Evolutionary conservation across 106 monocot genomes (phyloP), one percentile per base, ranked within the genome.

Genomic region (Xerophyta viscosa): DNA sequence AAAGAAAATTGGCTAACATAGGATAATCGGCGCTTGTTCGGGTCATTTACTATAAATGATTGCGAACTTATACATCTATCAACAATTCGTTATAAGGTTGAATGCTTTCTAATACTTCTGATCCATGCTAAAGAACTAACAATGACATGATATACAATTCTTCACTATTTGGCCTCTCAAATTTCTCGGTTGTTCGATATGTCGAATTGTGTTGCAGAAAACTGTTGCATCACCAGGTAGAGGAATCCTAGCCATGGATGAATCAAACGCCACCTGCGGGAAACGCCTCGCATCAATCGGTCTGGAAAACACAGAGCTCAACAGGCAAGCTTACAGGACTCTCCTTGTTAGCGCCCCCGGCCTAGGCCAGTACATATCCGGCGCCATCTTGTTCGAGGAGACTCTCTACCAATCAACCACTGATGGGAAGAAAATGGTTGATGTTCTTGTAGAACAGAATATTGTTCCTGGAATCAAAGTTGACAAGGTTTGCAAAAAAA

Each of bases 301-400:
- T 25, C 69, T 88, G 23, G 94, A 94, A 66, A 94, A 94, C 88
- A 94, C 88, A 4, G 88, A 94, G 64, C 88, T 84, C 27, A 94
- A 94, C 76, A 56, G 84, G 9, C 80, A 84, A 52, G 94, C 88
- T 29, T 94, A 94, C 77, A 62, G 88, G 43, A 94, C 94, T 18
- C 88, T 96, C 19, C 72, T 88, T 11, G 72, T 88, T 31, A 58
- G 78, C 0, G 78, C 75, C n/a, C 88, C 88, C 0, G 84, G 94
- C 15, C 48, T 94, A 29, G 94, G 94, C 0, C 62, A 88, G 53
- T 88, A 81, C 72, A 71, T 94, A 75, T 88, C 88, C 8, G 88
- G 94, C 31, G 88, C 94, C 7, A 94, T 94, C 67, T 75, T 94
- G 23, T 94, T 94, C 28, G 88, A 94, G 62, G 88, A 94, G 42